Base-by-base conservation (phyloP, 768 basidiomycete species). In the Mycena vulgaris region DNA sequence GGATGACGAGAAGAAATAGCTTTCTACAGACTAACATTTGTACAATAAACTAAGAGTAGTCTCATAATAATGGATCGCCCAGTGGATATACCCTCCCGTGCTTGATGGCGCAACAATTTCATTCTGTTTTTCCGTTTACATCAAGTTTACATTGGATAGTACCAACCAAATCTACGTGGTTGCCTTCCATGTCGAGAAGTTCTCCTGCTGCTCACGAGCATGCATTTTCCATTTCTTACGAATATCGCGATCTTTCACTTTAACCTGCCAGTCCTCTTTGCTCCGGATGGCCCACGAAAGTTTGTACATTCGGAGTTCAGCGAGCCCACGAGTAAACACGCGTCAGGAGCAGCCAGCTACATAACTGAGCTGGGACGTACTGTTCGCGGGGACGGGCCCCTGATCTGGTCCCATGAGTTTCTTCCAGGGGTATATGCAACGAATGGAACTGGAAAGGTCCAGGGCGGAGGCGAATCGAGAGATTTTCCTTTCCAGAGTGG, bases 261-360 rank as follows among this genome's bases (percentile, higher is more conserved):
- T 66, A 17, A 5, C 13, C 35, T 63, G 68, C 68, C 68, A 69
- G 7, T 69, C 63, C 28, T 61, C 62, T 60, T 69, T 72, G 23
- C 47, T 23, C 17, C 71, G 67, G 25, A 72, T 53, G 23, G 63
- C 28, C 55, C 67, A 68, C 7, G 71, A 73, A n/a, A 72, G 42
- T 28, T n/a, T 28, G 31, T 60, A 62, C 68, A 69, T 69, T 39
- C 27, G 5, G 11, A 69, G 40, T 37, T 73, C 71, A 8, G 56
- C n/a, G 7, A 68, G 48, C 71, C 69, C 35, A 4, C 14, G 35
- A 35, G 2, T 8, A 40, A 39, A 7, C 39, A 56, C 19, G 33
- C 17, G 23, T 57, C 51, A 30, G 21, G 2, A 30, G 19, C 21
- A 7, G 33, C 37, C n/a, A 16, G 30, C 5, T 31, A 2, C 28